Conservation (phyloP, 1,284 basidiomycete genomes). For the Naganishia sp. region DNA sequence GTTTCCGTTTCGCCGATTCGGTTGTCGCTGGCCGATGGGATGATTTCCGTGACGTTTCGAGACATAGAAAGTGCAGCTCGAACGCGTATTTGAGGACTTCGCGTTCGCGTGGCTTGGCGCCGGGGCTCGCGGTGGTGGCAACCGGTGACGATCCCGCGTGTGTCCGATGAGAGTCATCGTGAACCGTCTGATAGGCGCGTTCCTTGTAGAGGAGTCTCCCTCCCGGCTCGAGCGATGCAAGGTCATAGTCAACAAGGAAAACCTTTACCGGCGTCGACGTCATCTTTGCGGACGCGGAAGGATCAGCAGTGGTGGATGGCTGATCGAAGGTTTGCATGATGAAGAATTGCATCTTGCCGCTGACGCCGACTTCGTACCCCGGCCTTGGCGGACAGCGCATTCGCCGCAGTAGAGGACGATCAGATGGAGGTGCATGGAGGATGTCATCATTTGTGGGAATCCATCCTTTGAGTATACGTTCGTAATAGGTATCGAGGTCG, state of each 20-base stretch:
- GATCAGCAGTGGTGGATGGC: constrained; percentile 40
- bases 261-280: constrained; percentile 46
- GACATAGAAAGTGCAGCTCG: constrained; percentile 54
- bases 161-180: background rate
- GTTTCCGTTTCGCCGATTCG: background rate
- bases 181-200: constrained; percentile 40
- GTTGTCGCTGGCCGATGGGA: background rate
- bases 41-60: constrained; percentile 18
- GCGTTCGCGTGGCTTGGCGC: constrained; percentile 8
- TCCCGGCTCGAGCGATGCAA: constrained; percentile 49
- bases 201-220: constrained; percentile 49
- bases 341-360: constrained; percentile 59
- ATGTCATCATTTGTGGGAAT: background rate
- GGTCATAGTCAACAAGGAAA: constrained; percentile 59
- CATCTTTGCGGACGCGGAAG: background rate
- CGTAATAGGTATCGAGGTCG: constrained; percentile 3
- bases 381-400: constrained; percentile 45
- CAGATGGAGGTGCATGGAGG: background rate
- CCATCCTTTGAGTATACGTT: background rate
- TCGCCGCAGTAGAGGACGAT: constrained; percentile 2
- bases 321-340: constrained; percentile 54
- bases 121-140: background rate
- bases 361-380: constrained; percentile 56
- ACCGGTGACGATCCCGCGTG: background rate
- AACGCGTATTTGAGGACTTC: constrained; percentile 53